phyloP scores from a whole-genome alignment of 208 protist species.

The Porcisia deanei region DNA sequence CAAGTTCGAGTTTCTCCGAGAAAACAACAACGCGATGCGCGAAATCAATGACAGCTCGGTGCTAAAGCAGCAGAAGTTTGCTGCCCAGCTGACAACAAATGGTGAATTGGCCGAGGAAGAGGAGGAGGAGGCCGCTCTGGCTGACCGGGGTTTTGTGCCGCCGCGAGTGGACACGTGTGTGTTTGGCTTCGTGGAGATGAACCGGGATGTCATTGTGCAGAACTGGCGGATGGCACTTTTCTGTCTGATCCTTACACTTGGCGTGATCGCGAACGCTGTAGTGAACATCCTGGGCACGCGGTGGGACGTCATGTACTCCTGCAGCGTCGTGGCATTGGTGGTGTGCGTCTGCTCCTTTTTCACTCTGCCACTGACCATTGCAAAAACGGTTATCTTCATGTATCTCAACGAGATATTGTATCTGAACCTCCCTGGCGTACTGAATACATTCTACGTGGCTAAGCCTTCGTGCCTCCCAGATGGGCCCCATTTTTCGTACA shows the following conservation, averaged over 20 bases:
- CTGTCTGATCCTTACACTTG: constrained; percentile 36
- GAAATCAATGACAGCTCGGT: constrained; percentile 11
- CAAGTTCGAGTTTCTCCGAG: constrained; percentile 20
- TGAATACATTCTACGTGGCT: constrained; percentile 69
- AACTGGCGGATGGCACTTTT: constrained; percentile 39
- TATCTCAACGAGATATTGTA: constrained; percentile 46
- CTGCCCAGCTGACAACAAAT: not conserved
- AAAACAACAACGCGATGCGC: constrained; percentile 3
- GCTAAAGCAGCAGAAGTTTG: not conserved
- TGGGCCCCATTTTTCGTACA: constrained; percentile 70
- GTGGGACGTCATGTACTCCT: constrained; percentile 34
- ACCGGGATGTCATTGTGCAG: constrained; percentile 27
- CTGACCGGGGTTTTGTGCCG: constrained; percentile 20
- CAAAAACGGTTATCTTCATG: constrained; percentile 36
- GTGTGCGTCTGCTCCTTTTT: constrained; percentile 27
- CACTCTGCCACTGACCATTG: constrained; percentile 37
- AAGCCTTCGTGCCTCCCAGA: constrained; percentile 43
- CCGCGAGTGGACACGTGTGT: constrained; percentile 24
- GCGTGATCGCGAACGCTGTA: constrained; percentile 29
- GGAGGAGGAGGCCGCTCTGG: constrained; percentile 2
- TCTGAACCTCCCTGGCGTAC: constrained; percentile 49
- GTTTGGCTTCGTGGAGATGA: constrained; percentile 32
- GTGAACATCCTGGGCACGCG: constrained; percentile 40
- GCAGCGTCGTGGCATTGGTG: constrained; percentile 26
- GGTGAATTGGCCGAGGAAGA: not conserved